Evolutionary conservation across 257 asterid genomes (phyloP).

Genomic region (Thymus quinquecostatus): DNA sequence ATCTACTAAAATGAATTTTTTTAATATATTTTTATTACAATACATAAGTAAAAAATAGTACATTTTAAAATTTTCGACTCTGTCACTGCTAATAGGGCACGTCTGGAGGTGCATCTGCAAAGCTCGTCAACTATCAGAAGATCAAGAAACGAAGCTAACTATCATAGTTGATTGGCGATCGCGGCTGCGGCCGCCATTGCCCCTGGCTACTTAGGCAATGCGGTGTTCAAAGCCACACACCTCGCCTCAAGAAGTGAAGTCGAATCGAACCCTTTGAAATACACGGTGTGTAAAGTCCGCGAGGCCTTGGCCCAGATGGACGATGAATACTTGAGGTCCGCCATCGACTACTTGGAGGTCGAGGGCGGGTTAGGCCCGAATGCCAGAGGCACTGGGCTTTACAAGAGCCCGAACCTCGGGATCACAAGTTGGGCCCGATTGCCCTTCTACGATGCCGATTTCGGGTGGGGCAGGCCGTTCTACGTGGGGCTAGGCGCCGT

Average conservation of each 20-base stretch:
- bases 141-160: neutral
- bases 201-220: slow-evolving; percentile 68
- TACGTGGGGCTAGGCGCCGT: neutral
- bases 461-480: slow-evolving; percentile 16
- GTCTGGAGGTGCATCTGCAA: slow-evolving; percentile 9
- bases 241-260: slow-evolving; percentile 54
- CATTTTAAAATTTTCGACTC: no score
- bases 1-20: no score
- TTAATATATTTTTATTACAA: no score
- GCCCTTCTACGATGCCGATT: neutral
- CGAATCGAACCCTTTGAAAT: slow-evolving; percentile 45
- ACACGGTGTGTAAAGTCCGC: slow-evolving; percentile 47
- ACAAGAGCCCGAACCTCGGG: slow-evolving; percentile 7
- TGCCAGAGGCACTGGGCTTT: neutral
- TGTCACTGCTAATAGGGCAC: neutral
- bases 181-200: slow-evolving; percentile 62
- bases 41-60: no score
- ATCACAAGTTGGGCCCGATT: slow-evolving; percentile 3
- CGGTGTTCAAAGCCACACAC: slow-evolving; percentile 49
- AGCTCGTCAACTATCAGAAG: neutral
- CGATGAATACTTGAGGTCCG: slow-evolving; percentile 54
- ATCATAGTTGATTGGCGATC: slow-evolving; percentile 54
- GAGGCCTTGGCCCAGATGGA: slow-evolving; percentile 55
- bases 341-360: slow-evolving; percentile 61
- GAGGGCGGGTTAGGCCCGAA: neutral